These are phyloP conservation scores for Venturia aucupariae DNA, from an alignment of 2,329 filamentous ascomycete species.

Conservation along the genomic window DNA sequence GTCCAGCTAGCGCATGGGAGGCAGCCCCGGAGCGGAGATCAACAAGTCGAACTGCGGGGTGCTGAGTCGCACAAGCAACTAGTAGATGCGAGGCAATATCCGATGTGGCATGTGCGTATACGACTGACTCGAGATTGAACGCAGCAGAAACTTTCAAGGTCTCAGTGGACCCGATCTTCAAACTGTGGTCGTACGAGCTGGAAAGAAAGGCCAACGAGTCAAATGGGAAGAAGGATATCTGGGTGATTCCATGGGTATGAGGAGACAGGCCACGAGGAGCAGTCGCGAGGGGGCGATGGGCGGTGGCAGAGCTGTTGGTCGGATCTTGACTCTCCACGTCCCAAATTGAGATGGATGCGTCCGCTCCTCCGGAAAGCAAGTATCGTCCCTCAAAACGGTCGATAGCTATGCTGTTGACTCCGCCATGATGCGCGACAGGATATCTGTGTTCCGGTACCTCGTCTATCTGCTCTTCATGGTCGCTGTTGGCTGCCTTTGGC, in stretches of 20 bases:
- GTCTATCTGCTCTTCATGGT: slow-evolving; percentile 20
- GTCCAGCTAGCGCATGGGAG: slow-evolving; percentile 41
- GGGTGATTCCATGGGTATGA: slow-evolving; percentile 65
- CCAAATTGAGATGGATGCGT: slow-evolving; percentile 79
- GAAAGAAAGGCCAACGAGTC: slow-evolving; percentile 68
- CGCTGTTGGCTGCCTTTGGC: slow-evolving; percentile 30
- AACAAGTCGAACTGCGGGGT: slow-evolving; percentile 73
- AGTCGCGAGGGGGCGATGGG: background rate
- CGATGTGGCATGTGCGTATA: slow-evolving; percentile 72
- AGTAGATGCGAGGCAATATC: slow-evolving; percentile 63
- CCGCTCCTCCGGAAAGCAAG: slow-evolving; percentile 75
- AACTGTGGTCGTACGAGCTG: slow-evolving; percentile 65
- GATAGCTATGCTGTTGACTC: slow-evolving; percentile 69
- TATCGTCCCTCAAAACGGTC: slow-evolving; percentile 74
- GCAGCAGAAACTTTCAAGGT: slow-evolving; percentile 51
- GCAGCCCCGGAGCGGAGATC: slow-evolving; percentile 75
- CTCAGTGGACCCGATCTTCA: slow-evolving; percentile 66
- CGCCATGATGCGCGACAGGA: slow-evolving; percentile 61
- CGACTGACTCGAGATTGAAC: slow-evolving; percentile 58
- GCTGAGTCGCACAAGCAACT: slow-evolving; percentile 80
- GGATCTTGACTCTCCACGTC: slow-evolving; percentile 52
- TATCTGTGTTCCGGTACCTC: slow-evolving; percentile 22
- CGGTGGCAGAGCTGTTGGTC: background rate
- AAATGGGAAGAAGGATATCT: slow-evolving; percentile 70
- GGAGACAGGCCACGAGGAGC: slow-evolving; percentile 21